Base-by-base conservation (phyloP, 2,329 filamentous ascomycete species). In the Monosporascus sp. region DNA sequence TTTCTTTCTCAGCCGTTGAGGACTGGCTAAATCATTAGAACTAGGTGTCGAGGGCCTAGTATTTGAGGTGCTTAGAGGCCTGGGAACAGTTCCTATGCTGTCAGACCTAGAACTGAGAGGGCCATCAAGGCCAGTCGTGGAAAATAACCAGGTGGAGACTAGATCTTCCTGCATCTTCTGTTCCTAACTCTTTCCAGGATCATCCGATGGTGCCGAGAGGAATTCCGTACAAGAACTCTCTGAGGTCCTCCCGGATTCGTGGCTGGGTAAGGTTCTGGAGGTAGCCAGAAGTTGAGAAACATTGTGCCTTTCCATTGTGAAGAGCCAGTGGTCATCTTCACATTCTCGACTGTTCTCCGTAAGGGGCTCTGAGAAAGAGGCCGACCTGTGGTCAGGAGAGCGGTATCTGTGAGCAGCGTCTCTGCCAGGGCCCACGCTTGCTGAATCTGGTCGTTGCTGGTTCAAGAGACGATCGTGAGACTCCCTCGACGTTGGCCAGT, bases 41-140 rank as follows among this genome's bases (percentile, higher is more conserved):
- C 53, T 51, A 11, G 48, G 52, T 5, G 50, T 56, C 26, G 59
- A 60, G 31, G 60, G 49, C 19, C 51, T 50, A 3, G 56, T 38
- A 17, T 58, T 49, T n/a, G 53, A 52, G 2, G 57, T 55, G 3
- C 36, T 46, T 24, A 59, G 50, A 41, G 54, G 52, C 37, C 59
- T 54, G 9, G 48, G 40, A n/a, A 56, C 55, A 9, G 54, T 52
- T 37, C 57, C 49, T 11, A 55, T 57, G 3, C 59, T 60, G 24
- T 58, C 50, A 5, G 55, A 16, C 16, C 40, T 49, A 26, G 60
- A 62, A 52, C 64, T 65, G 16, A 55, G 56, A 19, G 62, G 64
- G 2, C 64, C 64, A 50, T 67, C 63, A 14, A 66, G 59, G 7
- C 64, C 64, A 38, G 58, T 60, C 6, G 54, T 52, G 3, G 52